Percentiles rank a stretch among this genome's conserved stretches.
Evolutionary conservation across 2,329 filamentous ascomycete genomes (phyloP).

Genomic region (Pseudogymnoascus sp.): DNA sequence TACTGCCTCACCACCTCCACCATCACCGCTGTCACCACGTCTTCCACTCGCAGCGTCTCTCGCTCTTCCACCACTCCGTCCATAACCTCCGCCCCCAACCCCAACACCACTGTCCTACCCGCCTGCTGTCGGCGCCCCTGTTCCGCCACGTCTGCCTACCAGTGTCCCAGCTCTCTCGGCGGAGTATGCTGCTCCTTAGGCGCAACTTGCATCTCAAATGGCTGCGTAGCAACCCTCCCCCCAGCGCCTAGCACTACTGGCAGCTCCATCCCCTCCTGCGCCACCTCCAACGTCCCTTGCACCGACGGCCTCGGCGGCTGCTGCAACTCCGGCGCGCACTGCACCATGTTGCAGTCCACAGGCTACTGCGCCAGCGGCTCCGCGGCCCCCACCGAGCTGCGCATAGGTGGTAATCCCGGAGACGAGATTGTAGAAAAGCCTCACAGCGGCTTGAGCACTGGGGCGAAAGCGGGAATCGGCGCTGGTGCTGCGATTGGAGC

Average conservation of each 20-base stretch:
- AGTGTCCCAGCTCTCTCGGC: slow-evolving; percentile 29
- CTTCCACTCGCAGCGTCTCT: slow-evolving; percentile 27
- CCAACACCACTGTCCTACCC: slow-evolving; percentile 16
- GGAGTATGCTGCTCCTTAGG: slow-evolving; percentile 40
- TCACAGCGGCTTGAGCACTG: slow-evolving; percentile 33
- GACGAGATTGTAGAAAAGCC: slow-evolving; percentile 22
- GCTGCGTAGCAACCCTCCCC: slow-evolving; percentile 30
- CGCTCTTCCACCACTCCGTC: slow-evolving; percentile 25
- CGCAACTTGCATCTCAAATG: slow-evolving; percentile 33
- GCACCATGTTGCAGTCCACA: slow-evolving; percentile 32
- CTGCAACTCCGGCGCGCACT: slow-evolving; percentile 38
- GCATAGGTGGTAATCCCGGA: slow-evolving; percentile 27
- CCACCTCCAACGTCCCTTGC: slow-evolving; percentile 38
- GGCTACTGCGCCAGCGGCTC: slow-evolving; percentile 35
- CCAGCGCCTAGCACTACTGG: slow-evolving; percentile 22
- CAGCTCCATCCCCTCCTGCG: slow-evolving; percentile 36
- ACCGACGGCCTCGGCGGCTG: slow-evolving; percentile 37
- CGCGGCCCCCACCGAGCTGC: slow-evolving; percentile 18
- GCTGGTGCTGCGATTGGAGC: slow-evolving; percentile 41
- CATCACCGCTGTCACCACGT: neutral
- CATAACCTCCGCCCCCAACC: slow-evolving; percentile 22
- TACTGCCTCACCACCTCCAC: neutral
- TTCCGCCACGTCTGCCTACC: slow-evolving; percentile 23
- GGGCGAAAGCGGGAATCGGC: slow-evolving; percentile 49
- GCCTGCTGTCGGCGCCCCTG: slow-evolving; percentile 31